phyloP scores from a whole-genome alignment of 176 grass and related monocot genomes.

The Aegilops umbellulata region DNA sequence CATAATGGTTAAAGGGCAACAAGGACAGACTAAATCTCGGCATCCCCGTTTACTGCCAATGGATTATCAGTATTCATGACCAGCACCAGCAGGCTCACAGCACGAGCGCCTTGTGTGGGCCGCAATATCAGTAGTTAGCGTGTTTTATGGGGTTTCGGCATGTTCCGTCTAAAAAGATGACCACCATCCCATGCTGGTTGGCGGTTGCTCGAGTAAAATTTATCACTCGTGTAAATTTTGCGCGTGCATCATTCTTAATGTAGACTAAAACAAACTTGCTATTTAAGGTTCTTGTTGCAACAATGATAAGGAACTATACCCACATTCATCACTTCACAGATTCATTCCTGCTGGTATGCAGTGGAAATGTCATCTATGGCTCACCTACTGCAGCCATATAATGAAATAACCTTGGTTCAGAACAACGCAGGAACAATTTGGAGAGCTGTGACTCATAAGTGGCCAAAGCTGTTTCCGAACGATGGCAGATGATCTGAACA shows the following conservation, averaged over 20 bases:
- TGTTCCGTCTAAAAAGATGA: background rate
- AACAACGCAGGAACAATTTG: background rate
- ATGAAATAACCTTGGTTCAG: background rate
- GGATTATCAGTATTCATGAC: background rate
- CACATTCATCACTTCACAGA: background rate
- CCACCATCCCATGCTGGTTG: too few species aligned
- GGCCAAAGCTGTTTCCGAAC: background rate
- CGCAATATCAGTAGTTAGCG: background rate
- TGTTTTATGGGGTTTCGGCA: background rate
- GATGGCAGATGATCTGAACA: background rate
- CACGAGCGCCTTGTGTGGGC: background rate
- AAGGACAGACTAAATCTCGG: background rate
- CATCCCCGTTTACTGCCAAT: background rate
- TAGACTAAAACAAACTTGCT: background rate
- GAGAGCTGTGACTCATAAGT: background rate
- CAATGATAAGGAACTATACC: background rate
- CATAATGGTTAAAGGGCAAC: background rate
- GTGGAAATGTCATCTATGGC: background rate
- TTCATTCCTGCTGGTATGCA: background rate
- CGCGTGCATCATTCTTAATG: background rate
- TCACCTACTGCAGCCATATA: background rate
- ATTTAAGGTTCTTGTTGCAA: background rate
- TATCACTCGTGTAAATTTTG: background rate
- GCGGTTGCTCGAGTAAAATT: background rate
- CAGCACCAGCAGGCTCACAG: background rate